Evolutionary conservation across 768 basidiomycete genomes (phyloP).

Genomic region (Leucocoprinus sp.): DNA sequence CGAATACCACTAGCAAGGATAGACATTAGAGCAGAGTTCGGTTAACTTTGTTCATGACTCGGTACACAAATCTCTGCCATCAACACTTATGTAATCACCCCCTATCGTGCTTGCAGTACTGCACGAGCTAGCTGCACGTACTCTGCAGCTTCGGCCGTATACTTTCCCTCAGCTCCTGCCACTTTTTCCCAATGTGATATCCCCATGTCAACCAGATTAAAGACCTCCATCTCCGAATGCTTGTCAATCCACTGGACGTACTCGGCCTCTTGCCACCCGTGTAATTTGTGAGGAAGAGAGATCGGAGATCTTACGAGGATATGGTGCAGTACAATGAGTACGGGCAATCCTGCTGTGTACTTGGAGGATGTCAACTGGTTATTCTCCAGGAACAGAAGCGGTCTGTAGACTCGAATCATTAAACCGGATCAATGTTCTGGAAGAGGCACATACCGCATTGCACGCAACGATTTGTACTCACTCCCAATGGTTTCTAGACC

Average conservation of each 20-base stretch:
- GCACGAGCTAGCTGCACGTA: slow-evolving; percentile 61
- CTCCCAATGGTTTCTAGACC: slow-evolving; percentile 73
- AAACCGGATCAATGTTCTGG: not conserved
- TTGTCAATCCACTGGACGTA: slow-evolving; percentile 96
- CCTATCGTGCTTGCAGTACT: slow-evolving; percentile 36
- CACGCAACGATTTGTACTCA: slow-evolving; percentile 79
- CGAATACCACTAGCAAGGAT: slow-evolving; percentile 26
- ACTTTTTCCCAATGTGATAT: slow-evolving; percentile 73
- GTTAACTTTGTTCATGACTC: slow-evolving; percentile 2
- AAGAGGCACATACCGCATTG: slow-evolving; percentile 58
- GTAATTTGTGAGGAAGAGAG: slow-evolving; percentile 78
- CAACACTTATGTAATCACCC: slow-evolving; percentile 13
- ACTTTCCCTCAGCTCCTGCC: slow-evolving; percentile 47
- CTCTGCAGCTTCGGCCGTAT: slow-evolving; percentile 39
- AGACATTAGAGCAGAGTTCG: slow-evolving; percentile 17
- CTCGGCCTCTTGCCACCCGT: slow-evolving; percentile 93
- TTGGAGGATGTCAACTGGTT: slow-evolving; percentile 52
- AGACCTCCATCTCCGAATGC: slow-evolving; percentile 73
- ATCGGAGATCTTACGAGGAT: slow-evolving; percentile 85
- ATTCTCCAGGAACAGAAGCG: slow-evolving; percentile 84
- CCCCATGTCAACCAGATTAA: slow-evolving; percentile 73
- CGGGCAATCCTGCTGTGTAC: slow-evolving; percentile 71
- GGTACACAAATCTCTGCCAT: slow-evolving; percentile 6
- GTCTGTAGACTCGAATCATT: slow-evolving; percentile 29
- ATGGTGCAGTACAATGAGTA: slow-evolving; percentile 85